Percentiles rank a stretch among this genome's conserved stretches.
Conservation (phyloP, 1,139 yeast genomes). For the Tardiomyces depauwii region DNA sequence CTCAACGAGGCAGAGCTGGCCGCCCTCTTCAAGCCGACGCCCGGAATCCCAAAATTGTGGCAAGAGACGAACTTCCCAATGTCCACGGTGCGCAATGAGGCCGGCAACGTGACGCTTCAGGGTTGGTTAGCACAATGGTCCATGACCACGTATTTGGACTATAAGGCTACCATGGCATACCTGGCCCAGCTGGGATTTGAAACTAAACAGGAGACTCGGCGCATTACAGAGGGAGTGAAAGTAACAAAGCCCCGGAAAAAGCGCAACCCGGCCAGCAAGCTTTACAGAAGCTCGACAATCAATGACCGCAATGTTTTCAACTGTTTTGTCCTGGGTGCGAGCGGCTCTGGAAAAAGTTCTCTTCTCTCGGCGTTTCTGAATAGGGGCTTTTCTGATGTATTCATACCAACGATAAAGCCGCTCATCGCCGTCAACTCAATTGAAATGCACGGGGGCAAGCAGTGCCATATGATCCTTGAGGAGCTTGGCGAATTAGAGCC, state of each 20-base stretch:
- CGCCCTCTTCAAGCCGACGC: conserved; percentile 72
- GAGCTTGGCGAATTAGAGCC: conserved; percentile 84
- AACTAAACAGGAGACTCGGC: conserved; percentile 23
- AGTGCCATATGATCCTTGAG: conserved; percentile 80
- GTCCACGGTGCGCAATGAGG: conserved; percentile 80
- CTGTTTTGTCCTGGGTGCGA: conserved; percentile 78
- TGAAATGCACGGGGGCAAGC: conserved; percentile 92
- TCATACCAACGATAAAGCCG: conserved; percentile 77
- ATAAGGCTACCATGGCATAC: conserved; percentile 75
- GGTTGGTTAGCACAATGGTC: conserved; percentile 99
- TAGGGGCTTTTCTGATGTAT: conserved; percentile 56
- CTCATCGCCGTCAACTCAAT: conserved; percentile 82
- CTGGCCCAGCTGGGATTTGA: conserved; percentile 86
- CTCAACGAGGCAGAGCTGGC: conserved; percentile 59
- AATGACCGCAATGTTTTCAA: conserved; percentile 83
- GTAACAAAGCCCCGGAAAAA: conserved; percentile 71
- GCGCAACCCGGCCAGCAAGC: conserved; percentile 38
- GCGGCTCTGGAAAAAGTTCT: conserved; percentile 75
- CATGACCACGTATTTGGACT: conserved; percentile 82
- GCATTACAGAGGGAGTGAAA: conserved; percentile 50
- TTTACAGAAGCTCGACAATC: conserved; percentile 51
- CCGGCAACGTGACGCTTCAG: conserved; percentile 80
- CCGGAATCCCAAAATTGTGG: conserved; percentile 88
- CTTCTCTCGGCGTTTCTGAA: conserved; percentile 71
- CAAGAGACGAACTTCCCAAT: conserved; percentile 72